phyloP scores from a whole-genome alignment of 83 land plant species.

The Diphasiastrum complanatum region DNA sequence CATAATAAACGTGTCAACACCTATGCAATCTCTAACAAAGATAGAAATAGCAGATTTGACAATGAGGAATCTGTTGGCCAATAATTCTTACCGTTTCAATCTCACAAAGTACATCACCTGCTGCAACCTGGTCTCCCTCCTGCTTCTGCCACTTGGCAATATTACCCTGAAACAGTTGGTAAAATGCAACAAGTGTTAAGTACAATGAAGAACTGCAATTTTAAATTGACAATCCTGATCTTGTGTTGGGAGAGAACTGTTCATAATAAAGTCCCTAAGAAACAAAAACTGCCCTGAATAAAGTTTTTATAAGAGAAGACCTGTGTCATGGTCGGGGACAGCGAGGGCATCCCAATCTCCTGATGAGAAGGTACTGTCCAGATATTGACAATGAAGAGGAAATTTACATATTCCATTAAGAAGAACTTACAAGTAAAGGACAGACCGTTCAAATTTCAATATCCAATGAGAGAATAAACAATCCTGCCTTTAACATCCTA shows the following conservation, averaged over 20 bases:
- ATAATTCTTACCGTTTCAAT: conserved; percentile 79
- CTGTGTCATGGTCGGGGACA: conserved; percentile 99
- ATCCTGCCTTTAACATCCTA: too few species aligned
- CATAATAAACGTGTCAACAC: background rate
- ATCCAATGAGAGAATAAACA: too few species aligned
- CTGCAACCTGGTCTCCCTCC: conserved; percentile 84
- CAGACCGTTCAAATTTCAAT: too few species aligned
- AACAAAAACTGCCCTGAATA: background rate
- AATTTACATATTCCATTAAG: too few species aligned
- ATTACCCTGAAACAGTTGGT: conserved; percentile 64
- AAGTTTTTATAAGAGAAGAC: conserved; percentile 19
- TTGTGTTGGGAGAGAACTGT: too few species aligned
- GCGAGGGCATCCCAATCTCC: conserved; percentile 96
- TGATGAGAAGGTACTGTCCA: conserved; percentile 77
- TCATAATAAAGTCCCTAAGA: background rate
- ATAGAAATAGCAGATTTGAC: background rate
- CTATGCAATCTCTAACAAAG: background rate
- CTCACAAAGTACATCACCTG: conserved; percentile 98
- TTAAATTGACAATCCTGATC: too few species aligned
- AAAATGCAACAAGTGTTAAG: background rate
- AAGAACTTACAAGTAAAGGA: too few species aligned
- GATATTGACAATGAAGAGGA: too few species aligned
- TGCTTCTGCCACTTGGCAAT: conserved; percentile 87
- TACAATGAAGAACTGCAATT: background rate
- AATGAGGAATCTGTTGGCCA: too few species aligned